Evolutionary conservation across 1,284 basidiomycete species (phyloP).

Genomic region (Pisolithus thermaeus): DNA sequence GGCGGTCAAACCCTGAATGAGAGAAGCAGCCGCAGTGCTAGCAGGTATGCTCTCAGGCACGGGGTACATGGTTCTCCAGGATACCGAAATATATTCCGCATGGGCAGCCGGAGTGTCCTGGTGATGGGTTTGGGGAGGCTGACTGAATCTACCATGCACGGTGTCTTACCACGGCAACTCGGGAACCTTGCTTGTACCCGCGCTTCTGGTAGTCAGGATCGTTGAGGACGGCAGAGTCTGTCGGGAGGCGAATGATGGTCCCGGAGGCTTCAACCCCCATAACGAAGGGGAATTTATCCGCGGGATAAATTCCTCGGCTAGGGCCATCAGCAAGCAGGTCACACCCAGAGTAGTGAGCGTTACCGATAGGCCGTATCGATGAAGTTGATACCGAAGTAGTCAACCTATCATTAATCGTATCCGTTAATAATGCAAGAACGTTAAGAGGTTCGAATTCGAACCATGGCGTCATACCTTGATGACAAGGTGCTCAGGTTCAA

Average conservation of each 20-base stretch:
- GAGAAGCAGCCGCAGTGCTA: conserved; percentile 59
- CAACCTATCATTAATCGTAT: conserved; percentile 35
- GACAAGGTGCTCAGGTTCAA: conserved; percentile 63
- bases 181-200: conserved; percentile 53
- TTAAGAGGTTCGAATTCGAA: not conserved
- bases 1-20: conserved; percentile 80
- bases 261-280: conserved; percentile 82
- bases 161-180: conserved; percentile 55
- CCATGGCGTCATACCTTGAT: conserved; percentile 55
- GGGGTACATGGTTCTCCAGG: conserved; percentile 58
- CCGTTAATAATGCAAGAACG: conserved; percentile 18
- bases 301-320: conserved; percentile 57
- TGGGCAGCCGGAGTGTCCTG: conserved; percentile 56
- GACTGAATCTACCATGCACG: not conserved
- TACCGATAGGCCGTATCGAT: conserved; percentile 79
- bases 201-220: conserved; percentile 56
- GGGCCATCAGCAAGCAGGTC: conserved; percentile 1
- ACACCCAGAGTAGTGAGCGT: conserved; percentile 7
- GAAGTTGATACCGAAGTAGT: conserved; percentile 80
- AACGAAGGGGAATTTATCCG: conserved; percentile 59
- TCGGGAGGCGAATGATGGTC: conserved; percentile 66
- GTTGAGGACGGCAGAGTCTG: conserved; percentile 46
- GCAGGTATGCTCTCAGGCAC: conserved; percentile 57
- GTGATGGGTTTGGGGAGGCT: conserved; percentile 7
- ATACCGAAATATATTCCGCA: conserved; percentile 71